A percentile compares a stretch with the other conserved stretches of the same genome.
These are phyloP conservation scores for Claviceps sp. DNA, from an alignment of 2,329 filamentous ascomycete genomes.

Conservation along the genomic window DNA sequence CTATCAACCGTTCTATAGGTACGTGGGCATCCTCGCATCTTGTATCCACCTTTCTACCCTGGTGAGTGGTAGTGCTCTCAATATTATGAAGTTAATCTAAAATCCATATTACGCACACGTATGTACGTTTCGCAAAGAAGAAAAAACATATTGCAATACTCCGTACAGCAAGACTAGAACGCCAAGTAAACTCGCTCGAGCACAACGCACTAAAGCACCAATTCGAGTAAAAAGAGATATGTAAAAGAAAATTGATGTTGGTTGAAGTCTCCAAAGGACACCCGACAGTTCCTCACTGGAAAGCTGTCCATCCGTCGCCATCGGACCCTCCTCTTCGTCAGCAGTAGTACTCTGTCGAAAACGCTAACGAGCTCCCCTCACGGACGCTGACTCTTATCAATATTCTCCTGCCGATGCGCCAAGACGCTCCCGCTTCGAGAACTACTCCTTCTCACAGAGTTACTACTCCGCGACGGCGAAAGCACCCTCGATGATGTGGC, in stretches of 20 bases:
- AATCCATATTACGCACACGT: too few species aligned
- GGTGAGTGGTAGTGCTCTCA: too few species aligned
- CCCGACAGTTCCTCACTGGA: not conserved
- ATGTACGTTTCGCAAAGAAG: too few species aligned
- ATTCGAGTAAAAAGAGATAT: not conserved
- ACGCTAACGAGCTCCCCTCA: not conserved
- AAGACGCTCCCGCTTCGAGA: not conserved
- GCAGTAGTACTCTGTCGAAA: not conserved
- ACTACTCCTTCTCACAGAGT: conserved; percentile 9
- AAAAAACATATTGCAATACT: too few species aligned
- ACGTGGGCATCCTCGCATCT: too few species aligned
- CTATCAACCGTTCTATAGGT: too few species aligned
- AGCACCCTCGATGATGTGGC: not conserved
- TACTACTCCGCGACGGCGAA: conserved; percentile 2
- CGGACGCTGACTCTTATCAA: too few species aligned
- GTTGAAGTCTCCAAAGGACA: not conserved
- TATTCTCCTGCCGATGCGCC: not conserved
- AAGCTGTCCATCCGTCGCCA: not conserved
- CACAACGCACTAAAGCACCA: too few species aligned
- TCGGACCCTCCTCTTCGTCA: not conserved
- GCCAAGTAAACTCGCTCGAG: too few species aligned
- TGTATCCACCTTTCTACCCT: too few species aligned
- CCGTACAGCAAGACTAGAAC: too few species aligned
- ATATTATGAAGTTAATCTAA: too few species aligned
- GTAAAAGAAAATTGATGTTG: not conserved